A percentile compares a stretch with the other conserved stretches of the same genome.
Conservation (phyloP, 1,139 yeast genomes). For the Candida sanyaensis region DNA sequence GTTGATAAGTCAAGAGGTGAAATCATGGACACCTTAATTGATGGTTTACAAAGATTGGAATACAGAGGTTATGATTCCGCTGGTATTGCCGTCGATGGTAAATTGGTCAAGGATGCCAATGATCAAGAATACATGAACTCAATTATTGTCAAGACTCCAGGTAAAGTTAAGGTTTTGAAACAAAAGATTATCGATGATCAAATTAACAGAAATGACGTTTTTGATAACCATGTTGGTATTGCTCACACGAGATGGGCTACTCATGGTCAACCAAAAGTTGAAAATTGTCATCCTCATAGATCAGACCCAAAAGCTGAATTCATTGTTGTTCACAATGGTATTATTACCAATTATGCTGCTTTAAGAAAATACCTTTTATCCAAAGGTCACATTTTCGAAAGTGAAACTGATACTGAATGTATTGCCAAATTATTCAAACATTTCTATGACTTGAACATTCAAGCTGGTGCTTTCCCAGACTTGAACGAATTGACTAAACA, state of each 20-base stretch:
- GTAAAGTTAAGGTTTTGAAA: conserved; percentile 84
- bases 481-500: conserved; percentile 91
- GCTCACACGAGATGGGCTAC: conserved; percentile 99
- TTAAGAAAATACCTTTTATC: conserved; percentile 76
- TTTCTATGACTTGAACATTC: conserved; percentile 76
- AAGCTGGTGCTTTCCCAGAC: conserved; percentile 55
- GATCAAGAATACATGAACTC: conserved; percentile 15
- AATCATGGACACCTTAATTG: conserved; percentile 83
- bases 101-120: conserved; percentile 44
- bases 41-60: conserved; percentile 91
- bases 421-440: conserved; percentile 95
- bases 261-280: conserved; percentile 87
- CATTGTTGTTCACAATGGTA: conserved; percentile 96
- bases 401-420: conserved; percentile 97
- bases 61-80: conserved; percentile 98
- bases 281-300: conserved; percentile 95
- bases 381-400: conserved; percentile 82
- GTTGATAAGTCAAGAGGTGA: conserved; percentile 93
- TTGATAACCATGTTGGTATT: conserved; percentile 89
- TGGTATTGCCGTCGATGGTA: conserved; percentile 95
- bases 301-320: conserved; percentile 84
- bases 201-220: conserved; percentile 60
- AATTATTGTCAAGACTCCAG: conserved; percentile 77
- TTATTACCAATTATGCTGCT: conserved; percentile 92
- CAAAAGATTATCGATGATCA: conserved; percentile 61